phyloP scores from a whole-genome alignment of 2,329 filamentous ascomycete genomes.

The Fusarium buxicola region DNA sequence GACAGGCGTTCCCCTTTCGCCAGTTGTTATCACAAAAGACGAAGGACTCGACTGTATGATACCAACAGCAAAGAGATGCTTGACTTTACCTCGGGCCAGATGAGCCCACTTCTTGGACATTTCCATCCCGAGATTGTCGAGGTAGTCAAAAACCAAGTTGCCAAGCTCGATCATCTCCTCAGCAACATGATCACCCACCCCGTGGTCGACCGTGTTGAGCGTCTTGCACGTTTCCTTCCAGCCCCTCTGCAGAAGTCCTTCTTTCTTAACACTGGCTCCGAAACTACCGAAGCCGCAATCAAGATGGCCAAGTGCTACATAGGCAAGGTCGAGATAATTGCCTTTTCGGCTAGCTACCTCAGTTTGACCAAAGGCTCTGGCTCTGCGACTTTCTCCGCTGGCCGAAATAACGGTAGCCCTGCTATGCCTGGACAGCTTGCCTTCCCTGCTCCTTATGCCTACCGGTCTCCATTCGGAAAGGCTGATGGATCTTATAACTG shows the following conservation, averaged over 20 bases:
- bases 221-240: constrained; percentile 60
- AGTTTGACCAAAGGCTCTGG: constrained; percentile 67
- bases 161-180: constrained; percentile 66
- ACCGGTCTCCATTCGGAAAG: constrained; percentile 70
- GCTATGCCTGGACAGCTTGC: constrained; percentile 66
- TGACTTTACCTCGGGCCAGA: constrained; percentile 71
- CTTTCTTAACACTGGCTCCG: constrained; percentile 67
- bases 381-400: constrained; percentile 65
- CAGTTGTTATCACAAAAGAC: constrained; percentile 57
- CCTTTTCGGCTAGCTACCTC: constrained; percentile 68
- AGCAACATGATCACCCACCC: constrained; percentile 67
- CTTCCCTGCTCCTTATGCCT: constrained; percentile 70
- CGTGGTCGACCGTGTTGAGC: constrained; percentile 64
- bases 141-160: constrained; percentile 59
- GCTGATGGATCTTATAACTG: constrained; percentile 72
- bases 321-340: constrained; percentile 73
- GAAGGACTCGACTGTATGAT: constrained; percentile 60
- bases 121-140: constrained; percentile 67
- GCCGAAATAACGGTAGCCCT: constrained; percentile 59
- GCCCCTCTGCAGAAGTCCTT: constrained; percentile 63
- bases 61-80: constrained; percentile 58
- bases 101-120: constrained; percentile 68
- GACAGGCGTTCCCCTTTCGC: constrained; percentile 55
- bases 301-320: constrained; percentile 72
- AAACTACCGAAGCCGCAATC: constrained; percentile 70